Base-by-base conservation (phyloP, 495 filamentous ascomycete genomes). In the Lepraria neglecta region DNA sequence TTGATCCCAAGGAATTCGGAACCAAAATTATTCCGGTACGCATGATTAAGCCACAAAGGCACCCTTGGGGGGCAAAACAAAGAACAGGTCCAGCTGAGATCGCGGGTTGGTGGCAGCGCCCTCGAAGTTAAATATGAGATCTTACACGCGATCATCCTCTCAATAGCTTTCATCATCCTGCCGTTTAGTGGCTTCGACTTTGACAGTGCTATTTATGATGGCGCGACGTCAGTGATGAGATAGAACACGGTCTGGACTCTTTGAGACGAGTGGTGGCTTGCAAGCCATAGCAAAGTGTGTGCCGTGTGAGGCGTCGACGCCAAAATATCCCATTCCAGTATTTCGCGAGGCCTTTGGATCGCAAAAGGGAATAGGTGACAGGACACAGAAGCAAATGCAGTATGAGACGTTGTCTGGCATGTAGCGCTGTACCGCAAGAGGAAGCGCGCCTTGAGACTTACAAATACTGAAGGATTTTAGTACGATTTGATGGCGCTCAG, bases 221-320 rank as follows among this genome's bases (percentile, higher is more conserved):
- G 51, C 51, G 51, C 51, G 51, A 54, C 51, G 51, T 54, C 51
- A 54, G 51, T 14, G 51, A 19, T 38, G 31, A 54, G 17, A 54
- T 35, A 15, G 51, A 33, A 11, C 28, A 19, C 10, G 30, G 30
- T 54, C 51, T 54, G 51, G 51, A 54, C 17, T 54, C 15, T 38
- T 54, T 10, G 30, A 54, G 30, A 33, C 2, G 30, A 54, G 11
- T 10, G 3, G 30, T 54, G 51, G 51, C 51, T 54, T 35, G 14
- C 51, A 30, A 54, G 31, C 51, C 51, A n/a, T 54, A 24, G 28
- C 28, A 28, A 33, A n/a, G 28, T 38, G 5, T 38, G 51, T 31
- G 51, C 51, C 51, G 28, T 54, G 6, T 54, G 51, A 54, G 30
- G 51, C 51, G 51, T 54, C 31, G 28, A 38, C 51, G 51, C 51